Evolutionary conservation across 345 rosid genomes (phyloP).

Genomic region (thale cress (Arabidopsis thaliana)): DNA sequence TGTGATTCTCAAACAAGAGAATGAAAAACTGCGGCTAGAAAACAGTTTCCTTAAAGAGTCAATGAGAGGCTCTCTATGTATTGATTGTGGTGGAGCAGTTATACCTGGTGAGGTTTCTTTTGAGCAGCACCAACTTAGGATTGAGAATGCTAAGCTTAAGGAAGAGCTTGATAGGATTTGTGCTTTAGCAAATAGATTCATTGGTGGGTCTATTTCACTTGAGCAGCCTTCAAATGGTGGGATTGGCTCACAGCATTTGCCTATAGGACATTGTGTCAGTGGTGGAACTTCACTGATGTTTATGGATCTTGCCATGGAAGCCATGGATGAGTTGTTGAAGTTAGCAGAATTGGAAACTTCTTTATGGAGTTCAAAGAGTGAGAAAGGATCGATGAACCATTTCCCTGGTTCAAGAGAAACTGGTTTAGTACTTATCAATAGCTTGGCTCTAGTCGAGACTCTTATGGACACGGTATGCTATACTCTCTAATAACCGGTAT

Average conservation of each 20-base stretch:
- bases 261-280: conserved; percentile 41
- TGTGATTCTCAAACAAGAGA: conserved; percentile 62
- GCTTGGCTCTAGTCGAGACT: conserved; percentile 62
- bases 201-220: conserved; percentile 57
- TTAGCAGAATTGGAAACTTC: conserved; percentile 55
- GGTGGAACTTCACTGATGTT: conserved; percentile 43
- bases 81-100: conserved; percentile 66
- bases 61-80: conserved; percentile 60
- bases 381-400: conserved; percentile 53
- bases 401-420: conserved; percentile 55
- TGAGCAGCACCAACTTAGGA: conserved; percentile 61
- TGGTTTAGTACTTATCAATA: conserved; percentile 55
- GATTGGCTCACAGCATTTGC: conserved; percentile 37
- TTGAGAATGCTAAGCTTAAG: conserved; percentile 71
- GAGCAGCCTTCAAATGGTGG: conserved; percentile 47
- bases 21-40: conserved; percentile 69
- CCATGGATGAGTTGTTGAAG: conserved; percentile 68
- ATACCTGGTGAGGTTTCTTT: conserved; percentile 49
- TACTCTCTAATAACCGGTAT: background rate
- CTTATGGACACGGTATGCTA: conserved; percentile 74
- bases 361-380: conserved; percentile 62
- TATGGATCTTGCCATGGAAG: conserved; percentile 60
- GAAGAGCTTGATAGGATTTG: conserved; percentile 58
- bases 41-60: conserved; percentile 58
- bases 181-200: conserved; percentile 58